Percentiles rank a stretch among this genome's conserved stretches.
These are phyloP conservation scores for Aspergillus phoenicis DNA, from an alignment of 2,329 filamentous ascomycete species.

Conservation along the genomic window DNA sequence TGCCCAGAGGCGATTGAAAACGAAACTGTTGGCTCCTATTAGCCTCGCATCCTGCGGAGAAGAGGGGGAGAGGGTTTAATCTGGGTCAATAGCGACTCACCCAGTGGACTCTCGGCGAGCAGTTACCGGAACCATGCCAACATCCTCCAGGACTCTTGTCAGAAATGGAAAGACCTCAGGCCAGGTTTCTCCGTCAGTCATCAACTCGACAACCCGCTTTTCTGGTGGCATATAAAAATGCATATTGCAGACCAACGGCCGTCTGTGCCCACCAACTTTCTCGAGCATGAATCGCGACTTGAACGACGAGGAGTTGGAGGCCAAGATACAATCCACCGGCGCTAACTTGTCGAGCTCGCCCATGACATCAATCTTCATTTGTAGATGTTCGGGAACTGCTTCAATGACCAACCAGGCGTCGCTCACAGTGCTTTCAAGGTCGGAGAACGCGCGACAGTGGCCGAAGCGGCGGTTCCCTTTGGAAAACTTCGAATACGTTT, in stretches of 20 bases:
- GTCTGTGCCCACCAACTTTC: no score
- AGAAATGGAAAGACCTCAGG: conserved; percentile 51
- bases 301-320: conserved; percentile 57
- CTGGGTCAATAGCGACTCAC: no score
- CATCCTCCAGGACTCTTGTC: conserved; percentile 42
- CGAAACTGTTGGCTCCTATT: conserved; percentile 35
- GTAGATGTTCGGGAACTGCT: conserved; percentile 55
- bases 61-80: no score
- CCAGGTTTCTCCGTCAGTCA: conserved; percentile 54
- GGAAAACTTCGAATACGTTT: no score
- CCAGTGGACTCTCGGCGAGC: conserved; percentile 54
- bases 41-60: no score
- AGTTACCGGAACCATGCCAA: conserved; percentile 46
- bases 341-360: conserved; percentile 49
- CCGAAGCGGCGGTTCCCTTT: no score
- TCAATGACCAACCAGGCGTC: conserved; percentile 59
- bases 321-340: conserved; percentile 52
- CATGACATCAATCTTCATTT: conserved; percentile 54
- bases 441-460: no score
- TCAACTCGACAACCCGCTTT: conserved; percentile 54
- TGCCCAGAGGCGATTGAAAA: conserved; percentile 61
- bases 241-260: conserved; percentile 48
- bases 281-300: conserved; percentile 37
- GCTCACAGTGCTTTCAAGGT: no score
- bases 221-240: conserved; percentile 57